These are phyloP conservation scores for Lagerstroemia fauriei DNA, from an alignment of 441 rosid species.

Conservation along the genomic window DNA sequence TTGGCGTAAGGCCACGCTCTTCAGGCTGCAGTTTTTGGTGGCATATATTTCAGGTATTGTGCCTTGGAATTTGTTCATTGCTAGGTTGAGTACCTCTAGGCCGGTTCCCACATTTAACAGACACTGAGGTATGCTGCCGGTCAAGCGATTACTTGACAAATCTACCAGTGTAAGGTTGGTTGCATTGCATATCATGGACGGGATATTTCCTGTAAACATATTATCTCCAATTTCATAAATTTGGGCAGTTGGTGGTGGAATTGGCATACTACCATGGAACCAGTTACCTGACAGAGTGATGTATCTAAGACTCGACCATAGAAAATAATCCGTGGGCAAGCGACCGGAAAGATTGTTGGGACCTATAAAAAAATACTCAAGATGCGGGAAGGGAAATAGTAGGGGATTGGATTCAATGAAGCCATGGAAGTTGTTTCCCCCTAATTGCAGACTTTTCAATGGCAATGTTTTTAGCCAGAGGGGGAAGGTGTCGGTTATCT, in stretches of 20 bases:
- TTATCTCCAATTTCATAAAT: neutral
- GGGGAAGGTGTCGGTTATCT: slow-evolving; percentile 8
- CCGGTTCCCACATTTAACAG: neutral
- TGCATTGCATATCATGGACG: neutral
- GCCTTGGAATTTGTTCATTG: neutral
- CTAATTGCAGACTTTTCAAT: neutral
- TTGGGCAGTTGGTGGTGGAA: neutral
- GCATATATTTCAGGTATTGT: neutral
- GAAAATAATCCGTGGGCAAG: neutral
- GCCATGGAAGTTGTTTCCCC: slow-evolving; percentile 3
- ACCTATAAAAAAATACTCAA: neutral
- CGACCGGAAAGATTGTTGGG: neutral
- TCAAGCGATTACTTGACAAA: neutral
- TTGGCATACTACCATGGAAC: neutral
- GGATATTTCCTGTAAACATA: neutral
- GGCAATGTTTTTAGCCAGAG: neutral
- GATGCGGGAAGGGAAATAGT: neutral
- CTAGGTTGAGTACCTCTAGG: neutral
- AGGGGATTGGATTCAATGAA: neutral
- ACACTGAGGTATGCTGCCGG: neutral
- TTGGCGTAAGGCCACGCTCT: slow-evolving; percentile 23
- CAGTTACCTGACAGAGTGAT: neutral
- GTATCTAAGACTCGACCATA: neutral
- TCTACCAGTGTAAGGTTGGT: neutral
- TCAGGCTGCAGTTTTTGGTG: slow-evolving; percentile 1